phyloP scores from a whole-genome alignment of 306 rosid species.

The Vachellia collinsii region DNA sequence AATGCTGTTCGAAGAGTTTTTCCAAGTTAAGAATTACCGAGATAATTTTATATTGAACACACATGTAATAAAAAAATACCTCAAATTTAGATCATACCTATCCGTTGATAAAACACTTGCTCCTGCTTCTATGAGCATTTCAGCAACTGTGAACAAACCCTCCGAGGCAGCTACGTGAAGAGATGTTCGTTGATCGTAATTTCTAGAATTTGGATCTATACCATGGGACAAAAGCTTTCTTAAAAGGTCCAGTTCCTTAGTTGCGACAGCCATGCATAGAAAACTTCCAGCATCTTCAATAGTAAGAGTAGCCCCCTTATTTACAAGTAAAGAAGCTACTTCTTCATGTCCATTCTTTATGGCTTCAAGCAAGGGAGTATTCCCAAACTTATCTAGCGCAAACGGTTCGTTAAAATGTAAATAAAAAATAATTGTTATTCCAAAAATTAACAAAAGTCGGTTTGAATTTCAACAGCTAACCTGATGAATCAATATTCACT shows the following conservation, averaged over 20 bases:
- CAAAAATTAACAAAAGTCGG: neutral
- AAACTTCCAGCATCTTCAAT: constrained; percentile 51
- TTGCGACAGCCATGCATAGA: constrained; percentile 49
- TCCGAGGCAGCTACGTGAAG: constrained; percentile 63
- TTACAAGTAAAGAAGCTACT: constrained; percentile 44
- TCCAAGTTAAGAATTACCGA: neutral
- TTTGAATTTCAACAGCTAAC: constrained; percentile 32
- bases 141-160: constrained; percentile 45
- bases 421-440: neutral
- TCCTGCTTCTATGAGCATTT: constrained; percentile 53
- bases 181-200: constrained; percentile 53
- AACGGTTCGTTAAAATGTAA: neutral
- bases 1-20: neutral
- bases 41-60: neutral
- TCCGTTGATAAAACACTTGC: constrained; percentile 53
- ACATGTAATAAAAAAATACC: neutral
- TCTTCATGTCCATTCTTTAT: constrained; percentile 50
- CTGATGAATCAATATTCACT: constrained; percentile 40
- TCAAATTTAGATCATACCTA: constrained; percentile 38
- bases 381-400: constrained; percentile 54
- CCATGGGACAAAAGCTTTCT: constrained; percentile 46
- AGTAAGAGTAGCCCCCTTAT: constrained; percentile 46
- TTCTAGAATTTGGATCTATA: constrained; percentile 53
- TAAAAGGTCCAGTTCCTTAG: constrained; percentile 41
- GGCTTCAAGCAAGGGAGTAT: constrained; percentile 60